Conservation (phyloP, 495 filamentous ascomycete genomes). For the Penicillium simplicissimum region DNA sequence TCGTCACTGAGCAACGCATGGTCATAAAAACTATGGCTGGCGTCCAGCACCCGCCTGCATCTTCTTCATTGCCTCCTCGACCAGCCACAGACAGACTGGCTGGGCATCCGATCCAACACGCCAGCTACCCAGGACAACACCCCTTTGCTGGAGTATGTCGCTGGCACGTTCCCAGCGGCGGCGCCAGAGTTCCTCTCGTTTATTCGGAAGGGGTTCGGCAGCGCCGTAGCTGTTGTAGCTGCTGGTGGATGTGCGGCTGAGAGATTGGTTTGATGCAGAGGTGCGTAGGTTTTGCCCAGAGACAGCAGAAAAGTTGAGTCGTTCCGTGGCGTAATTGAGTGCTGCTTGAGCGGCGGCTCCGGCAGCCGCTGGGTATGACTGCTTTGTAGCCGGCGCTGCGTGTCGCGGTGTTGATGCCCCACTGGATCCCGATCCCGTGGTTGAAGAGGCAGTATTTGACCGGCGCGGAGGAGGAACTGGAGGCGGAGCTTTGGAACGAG, state of each 20-base stretch:
- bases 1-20: background rate
- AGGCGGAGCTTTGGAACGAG: slow-evolving; percentile 27
- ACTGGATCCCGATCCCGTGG: slow-evolving; percentile 13
- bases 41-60: slow-evolving; percentile 8
- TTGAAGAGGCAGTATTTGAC: slow-evolving; percentile 32
- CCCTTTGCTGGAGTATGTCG: slow-evolving; percentile 62
- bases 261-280: slow-evolving; percentile 33
- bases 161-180: slow-evolving; percentile 76
- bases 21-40: background rate
- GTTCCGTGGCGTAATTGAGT: slow-evolving; percentile 38
- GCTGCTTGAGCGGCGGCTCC: slow-evolving; percentile 35
- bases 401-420: slow-evolving; percentile 14
- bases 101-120: slow-evolving; percentile 78
- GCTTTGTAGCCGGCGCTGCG: slow-evolving; percentile 22
- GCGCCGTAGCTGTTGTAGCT: slow-evolving; percentile 8
- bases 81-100: slow-evolving; percentile 54
- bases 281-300: slow-evolving; percentile 23
- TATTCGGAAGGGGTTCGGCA: slow-evolving; percentile 51
- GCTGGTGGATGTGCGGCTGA: slow-evolving; percentile 16
- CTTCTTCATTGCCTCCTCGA: slow-evolving; percentile 45
- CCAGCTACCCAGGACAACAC: slow-evolving; percentile 82
- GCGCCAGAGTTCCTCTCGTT: slow-evolving; percentile 82
- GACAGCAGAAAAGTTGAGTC: slow-evolving; percentile 27
- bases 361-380: slow-evolving; percentile 36
- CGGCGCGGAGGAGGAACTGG: slow-evolving; percentile 43